These are phyloP conservation scores for Neonothopanus nambi DNA, from an alignment of 1,284 basidiomycete genomes.

Conservation along the genomic window DNA sequence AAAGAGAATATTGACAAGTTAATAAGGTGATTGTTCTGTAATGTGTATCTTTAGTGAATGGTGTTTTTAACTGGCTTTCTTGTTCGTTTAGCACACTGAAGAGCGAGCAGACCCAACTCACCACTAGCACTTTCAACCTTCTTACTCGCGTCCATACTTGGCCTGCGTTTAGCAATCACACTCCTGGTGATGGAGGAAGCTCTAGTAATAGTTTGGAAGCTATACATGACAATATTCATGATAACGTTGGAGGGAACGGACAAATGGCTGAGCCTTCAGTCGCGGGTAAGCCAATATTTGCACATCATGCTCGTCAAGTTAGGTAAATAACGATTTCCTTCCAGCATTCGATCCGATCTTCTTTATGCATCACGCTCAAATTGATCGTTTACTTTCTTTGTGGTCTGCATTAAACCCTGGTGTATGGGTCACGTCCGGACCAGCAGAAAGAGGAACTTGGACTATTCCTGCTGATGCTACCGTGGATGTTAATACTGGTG, in stretches of 20 bases:
- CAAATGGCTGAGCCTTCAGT: constrained; percentile 43
- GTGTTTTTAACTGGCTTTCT: constrained; percentile 16
- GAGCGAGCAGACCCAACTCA: constrained; percentile 29
- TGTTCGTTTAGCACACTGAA: constrained; percentile 12
- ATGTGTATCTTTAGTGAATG: neutral
- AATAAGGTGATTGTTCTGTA: constrained; percentile 30
- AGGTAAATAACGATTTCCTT: neutral
- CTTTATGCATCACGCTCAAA: too few relatives aligned
- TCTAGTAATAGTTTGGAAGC: too few relatives aligned
- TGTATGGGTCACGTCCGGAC: constrained; percentile 36
- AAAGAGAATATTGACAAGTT: constrained; percentile 33
- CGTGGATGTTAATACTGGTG: constrained; percentile 38
- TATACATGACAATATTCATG: constrained; percentile 50
- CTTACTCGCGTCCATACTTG: too few relatives aligned
- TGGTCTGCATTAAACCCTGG: constrained; percentile 43
- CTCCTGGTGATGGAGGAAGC: too few relatives aligned
- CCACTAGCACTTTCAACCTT: constrained; percentile 36
- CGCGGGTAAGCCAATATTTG: constrained; percentile 31
- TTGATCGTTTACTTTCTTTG: constrained; percentile 45
- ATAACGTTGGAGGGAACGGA: constrained; percentile 40
- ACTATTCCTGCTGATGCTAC: constrained; percentile 29
- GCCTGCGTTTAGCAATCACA: too few relatives aligned
- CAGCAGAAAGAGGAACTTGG: constrained; percentile 35
- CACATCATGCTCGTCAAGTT: neutral
- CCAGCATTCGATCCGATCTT: constrained; percentile 51